Evolutionary conservation across 371 early-diverging fungal genomes (phyloP).

Genomic region (Mortierella sp.): DNA sequence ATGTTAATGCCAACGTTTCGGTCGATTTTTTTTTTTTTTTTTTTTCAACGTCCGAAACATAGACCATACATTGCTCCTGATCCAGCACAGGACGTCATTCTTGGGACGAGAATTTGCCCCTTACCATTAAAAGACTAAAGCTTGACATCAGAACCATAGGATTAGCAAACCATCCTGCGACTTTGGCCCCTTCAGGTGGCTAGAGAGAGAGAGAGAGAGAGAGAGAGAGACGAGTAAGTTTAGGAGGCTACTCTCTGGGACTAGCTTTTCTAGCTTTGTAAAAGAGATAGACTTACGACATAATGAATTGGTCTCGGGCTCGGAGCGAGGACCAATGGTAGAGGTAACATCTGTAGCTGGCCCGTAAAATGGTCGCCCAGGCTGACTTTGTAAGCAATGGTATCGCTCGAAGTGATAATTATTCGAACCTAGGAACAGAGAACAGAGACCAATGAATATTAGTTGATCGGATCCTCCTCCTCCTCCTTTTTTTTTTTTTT

Average conservation of each 20-base stretch:
- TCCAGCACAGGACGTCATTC: neutral
- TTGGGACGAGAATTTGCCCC: no score
- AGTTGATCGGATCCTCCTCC: no score
- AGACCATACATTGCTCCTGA: neutral
- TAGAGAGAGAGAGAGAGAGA: neutral
- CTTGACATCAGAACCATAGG: constrained; percentile 35
- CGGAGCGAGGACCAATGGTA: constrained; percentile 24
- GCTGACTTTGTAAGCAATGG: constrained; percentile 20
- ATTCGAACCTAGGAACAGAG: constrained; percentile 20
- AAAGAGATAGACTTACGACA: constrained; percentile 13
- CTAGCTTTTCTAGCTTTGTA: no score
- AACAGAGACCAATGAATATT: constrained; percentile 5
- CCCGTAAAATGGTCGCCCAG: constrained; percentile 26
- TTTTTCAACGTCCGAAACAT: neutral
- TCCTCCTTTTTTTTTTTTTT: neutral
- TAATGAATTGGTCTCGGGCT: constrained; percentile 30
- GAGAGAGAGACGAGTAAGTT: neutral
- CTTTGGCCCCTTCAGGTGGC: constrained; percentile 32
- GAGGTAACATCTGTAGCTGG: constrained; percentile 4
- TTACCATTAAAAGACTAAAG: constrained; percentile 35
- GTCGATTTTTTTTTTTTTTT: neutral
- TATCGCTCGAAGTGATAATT: constrained; percentile 14
- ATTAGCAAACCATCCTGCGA: constrained; percentile 27
- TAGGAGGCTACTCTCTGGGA: no score
- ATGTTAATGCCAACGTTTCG: neutral